A percentile compares a stretch with the other conserved stretches of the same genome.
These are phyloP conservation scores for Vachellia collinsii DNA, from an alignment of 306 rosid genomes.

Conservation along the genomic window DNA sequence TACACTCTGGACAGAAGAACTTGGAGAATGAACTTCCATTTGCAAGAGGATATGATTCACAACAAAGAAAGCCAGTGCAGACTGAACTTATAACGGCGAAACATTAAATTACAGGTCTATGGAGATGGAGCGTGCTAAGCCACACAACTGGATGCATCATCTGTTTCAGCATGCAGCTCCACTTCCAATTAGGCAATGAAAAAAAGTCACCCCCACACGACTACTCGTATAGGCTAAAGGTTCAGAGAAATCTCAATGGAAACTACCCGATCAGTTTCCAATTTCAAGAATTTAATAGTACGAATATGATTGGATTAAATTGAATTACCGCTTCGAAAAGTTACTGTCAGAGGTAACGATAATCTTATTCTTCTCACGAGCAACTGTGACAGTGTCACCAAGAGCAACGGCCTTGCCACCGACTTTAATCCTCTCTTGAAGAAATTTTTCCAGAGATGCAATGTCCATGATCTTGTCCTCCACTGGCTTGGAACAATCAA, in stretches of 20 bases:
- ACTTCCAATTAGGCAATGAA: neutral
- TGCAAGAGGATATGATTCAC: slow-evolving; percentile 1
- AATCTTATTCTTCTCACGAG: slow-evolving; percentile 78
- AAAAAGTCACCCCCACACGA: neutral
- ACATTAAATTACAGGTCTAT: neutral
- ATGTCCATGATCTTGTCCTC: slow-evolving; percentile 98
- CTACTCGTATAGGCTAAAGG: neutral
- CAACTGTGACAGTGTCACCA: slow-evolving; percentile 69
- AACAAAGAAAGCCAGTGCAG: neutral
- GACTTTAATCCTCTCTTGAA: slow-evolving; percentile 92
- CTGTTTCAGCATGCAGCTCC: neutral
- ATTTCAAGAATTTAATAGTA: neutral
- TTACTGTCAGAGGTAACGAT: slow-evolving; percentile 74
- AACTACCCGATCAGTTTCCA: neutral
- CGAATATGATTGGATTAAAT: neutral
- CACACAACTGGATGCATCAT: neutral
- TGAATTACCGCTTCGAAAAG: slow-evolving; percentile 77
- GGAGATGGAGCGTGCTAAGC: neutral
- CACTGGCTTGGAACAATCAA: slow-evolving; percentile 92
- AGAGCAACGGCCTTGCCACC: slow-evolving; percentile 97
- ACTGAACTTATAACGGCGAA: neutral
- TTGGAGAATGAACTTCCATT: slow-evolving; percentile 12
- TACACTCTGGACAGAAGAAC: neutral
- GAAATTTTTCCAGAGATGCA: slow-evolving; percentile 93
- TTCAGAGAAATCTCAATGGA: neutral